Evolutionary conservation across 176 grass and related monocot genomes (phyloP).

Genomic region (bread wheat (Triticum aestivum)): IWGSC_CS_RefSeq_v2.1 NC_057807.1:684060756-684061255

Average conservation of each 20-base stretch:
- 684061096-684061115: conserved; percentile 82
- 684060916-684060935: not conserved
- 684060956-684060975: not conserved
- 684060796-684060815: no score
- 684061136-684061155: conserved; percentile 32
- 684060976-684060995: not conserved
- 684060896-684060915: not conserved
- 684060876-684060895: not conserved
- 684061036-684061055: not conserved
- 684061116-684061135: conserved; percentile 44
- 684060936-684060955: not conserved
- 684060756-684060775: not conserved
- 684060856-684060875: not conserved
- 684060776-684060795: no score
- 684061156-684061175: conserved; percentile 10
- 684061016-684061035: not conserved
- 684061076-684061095: conserved; percentile 73
- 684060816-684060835: not conserved
- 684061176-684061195: not conserved
- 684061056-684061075: conserved; percentile 18
- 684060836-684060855: not conserved
- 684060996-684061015: not conserved
- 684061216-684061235: conserved; percentile 30
- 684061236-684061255: conserved; percentile 59
- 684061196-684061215: conserved; percentile 36